Evolutionary conservation across 202 grass and related monocot species (phyloP), one percentile per base, ranked within the genome.

Genomic region (Bolboschoenoplectus hybrid): DNA sequence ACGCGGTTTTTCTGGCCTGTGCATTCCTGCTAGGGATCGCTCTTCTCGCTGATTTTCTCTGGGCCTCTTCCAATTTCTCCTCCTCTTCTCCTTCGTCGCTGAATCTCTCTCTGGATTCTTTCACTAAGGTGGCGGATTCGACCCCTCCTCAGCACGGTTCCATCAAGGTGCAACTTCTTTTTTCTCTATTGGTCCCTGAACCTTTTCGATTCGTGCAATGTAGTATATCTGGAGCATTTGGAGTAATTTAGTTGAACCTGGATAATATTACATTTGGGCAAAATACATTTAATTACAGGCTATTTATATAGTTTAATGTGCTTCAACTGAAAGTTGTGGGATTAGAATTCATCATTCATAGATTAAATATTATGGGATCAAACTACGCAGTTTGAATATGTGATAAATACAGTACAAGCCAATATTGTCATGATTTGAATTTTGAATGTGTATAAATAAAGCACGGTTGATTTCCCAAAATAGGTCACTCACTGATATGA

Each of bases 11-110:
- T 66, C 63, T 87, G 36, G 74, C 85, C 2, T 74, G 74, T 45
- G 52, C 72, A n/a, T 41, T 87, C 39, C 74, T 90, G 9, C 74
- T 90, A 57, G 89, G n/a, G 34, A 71, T 85, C 11, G 82, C 82
- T 84, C 85, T 90, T 32, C 49, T 90, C 44, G 85, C 85, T 6
- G 85, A 90, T 72, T 87, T 82, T 45, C 89, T 90, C 41, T 90
- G 89, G 89, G 85, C 74, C 45, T 85, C 89, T 11, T 68, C 85
- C 26, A 70, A 53, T 53, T 63, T 45, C 61, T 89, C 85, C 63
- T 88, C 63, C 64, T 96, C 83, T 11, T 89, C 83, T 60, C 14
- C 4, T 77, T 86, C 90, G 13, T 92, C 85, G 38, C 68, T 80
- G 19, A 39, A 84, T 86, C 90, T 74, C 65, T 91, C 79, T 49